Conservation (phyloP, 805 yeast species). For the Teunomyces kruisii region DNA sequence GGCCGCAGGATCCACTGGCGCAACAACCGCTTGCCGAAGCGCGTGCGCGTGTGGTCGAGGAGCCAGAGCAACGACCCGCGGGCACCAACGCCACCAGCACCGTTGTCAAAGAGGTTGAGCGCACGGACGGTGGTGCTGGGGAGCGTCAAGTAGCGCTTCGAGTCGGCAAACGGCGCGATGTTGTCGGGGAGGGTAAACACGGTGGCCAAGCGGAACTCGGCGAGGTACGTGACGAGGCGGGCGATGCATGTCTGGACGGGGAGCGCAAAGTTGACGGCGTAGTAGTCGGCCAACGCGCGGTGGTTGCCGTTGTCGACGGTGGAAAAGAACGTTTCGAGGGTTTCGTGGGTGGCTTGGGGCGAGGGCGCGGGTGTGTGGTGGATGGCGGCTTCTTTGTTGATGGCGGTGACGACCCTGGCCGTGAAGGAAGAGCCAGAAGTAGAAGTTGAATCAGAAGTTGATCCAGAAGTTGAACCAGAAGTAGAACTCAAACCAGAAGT, state of each 20-base stretch:
- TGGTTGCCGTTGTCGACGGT: slow-evolving; percentile 18
- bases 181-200: slow-evolving; percentile 55
- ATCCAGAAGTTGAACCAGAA: no score
- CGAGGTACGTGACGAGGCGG: slow-evolving; percentile 53
- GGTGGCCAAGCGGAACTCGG: slow-evolving; percentile 60
- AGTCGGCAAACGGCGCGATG: slow-evolving; percentile 49
- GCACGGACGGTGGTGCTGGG: slow-evolving; percentile 67
- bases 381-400: no score
- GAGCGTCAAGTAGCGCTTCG: slow-evolving; percentile 51
- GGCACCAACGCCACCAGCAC: no score
- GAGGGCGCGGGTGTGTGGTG: no score
- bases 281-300: slow-evolving; percentile 23
- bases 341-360: background rate
- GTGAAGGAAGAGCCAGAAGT: no score
- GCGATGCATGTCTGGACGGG: slow-evolving; percentile 38
- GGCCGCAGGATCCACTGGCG: slow-evolving; percentile 78
- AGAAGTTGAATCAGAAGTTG: no score
- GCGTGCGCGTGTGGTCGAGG: slow-evolving; percentile 76
- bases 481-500: no score
- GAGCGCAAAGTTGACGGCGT: slow-evolving; percentile 17
- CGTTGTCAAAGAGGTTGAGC: slow-evolving; percentile 73
- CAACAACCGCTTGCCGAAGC: slow-evolving; percentile 69
- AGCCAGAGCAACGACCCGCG: slow-evolving; percentile 80
- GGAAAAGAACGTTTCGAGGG: slow-evolving; percentile 25
- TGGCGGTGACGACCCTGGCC: slow-evolving; percentile 19